These are phyloP conservation scores for Mallotus japonicus DNA, from an alignment of 441 rosid species.

Conservation along the genomic window DNA sequence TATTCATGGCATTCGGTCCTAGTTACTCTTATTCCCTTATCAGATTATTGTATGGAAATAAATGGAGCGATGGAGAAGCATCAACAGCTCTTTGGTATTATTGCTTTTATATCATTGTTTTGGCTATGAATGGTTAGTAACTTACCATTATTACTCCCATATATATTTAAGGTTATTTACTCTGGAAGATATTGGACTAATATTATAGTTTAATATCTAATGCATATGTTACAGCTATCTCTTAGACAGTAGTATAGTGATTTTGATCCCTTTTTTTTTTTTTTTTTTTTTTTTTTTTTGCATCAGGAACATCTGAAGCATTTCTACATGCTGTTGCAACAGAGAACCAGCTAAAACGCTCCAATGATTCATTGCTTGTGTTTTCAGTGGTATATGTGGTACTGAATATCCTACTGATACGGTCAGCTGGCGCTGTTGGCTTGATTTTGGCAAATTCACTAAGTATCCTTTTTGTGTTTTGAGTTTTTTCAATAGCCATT, in stretches of 20 bases:
- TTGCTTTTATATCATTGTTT: constrained; percentile 71
- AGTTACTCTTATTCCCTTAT: constrained; percentile 89
- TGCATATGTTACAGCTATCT: neutral
- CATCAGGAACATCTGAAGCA: constrained; percentile 91
- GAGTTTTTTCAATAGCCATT: neutral
- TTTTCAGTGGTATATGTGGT: constrained; percentile 63
- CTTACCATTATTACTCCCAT: constrained; percentile 13
- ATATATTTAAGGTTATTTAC: neutral
- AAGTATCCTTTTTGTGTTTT: constrained; percentile 61
- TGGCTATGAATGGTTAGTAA: constrained; percentile 89
- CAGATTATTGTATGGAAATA: constrained; percentile 76
- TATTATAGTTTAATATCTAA: neutral
- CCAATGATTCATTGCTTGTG: constrained; percentile 71
- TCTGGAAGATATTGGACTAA: too few relatives aligned
- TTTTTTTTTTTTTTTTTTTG: constrained; percentile 22
- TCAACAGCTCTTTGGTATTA: constrained; percentile 72
- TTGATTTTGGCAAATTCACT: constrained; percentile 80
- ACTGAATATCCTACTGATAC: constrained; percentile 60
- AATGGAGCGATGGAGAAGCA: constrained; percentile 98
- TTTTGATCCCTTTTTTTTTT: constrained; percentile 11
- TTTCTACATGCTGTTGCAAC: constrained; percentile 90
- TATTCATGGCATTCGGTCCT: constrained; percentile 93
- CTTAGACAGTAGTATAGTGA: neutral
- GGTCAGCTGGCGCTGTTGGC: constrained; percentile 77
- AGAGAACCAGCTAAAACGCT: constrained; percentile 70